phyloP scores from a whole-genome alignment of 257 asterid species.

The Voacanga thouarsii region DNA sequence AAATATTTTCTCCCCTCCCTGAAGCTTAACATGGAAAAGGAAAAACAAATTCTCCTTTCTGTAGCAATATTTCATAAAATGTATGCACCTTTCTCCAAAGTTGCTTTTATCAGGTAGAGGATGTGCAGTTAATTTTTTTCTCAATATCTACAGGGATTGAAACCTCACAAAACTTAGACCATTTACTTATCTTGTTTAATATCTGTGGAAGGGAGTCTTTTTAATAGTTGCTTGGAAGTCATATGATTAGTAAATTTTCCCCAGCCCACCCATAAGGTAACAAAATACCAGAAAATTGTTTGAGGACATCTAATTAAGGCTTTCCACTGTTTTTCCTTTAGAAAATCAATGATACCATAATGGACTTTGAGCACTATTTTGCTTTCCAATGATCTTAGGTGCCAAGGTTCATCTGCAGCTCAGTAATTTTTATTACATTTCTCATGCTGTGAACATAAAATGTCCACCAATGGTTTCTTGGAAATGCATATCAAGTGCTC shows the following conservation, averaged over 20 bases:
- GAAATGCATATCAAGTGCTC: neutral
- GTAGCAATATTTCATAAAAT: neutral
- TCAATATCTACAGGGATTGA: neutral
- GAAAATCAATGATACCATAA: neutral
- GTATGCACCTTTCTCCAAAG: neutral
- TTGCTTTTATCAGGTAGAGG: neutral
- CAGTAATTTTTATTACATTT: neutral
- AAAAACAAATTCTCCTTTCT: neutral
- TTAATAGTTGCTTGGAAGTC: neutral
- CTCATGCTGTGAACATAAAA: neutral
- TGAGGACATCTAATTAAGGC: neutral
- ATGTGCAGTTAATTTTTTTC: neutral
- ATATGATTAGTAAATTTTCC: neutral
- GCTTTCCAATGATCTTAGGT: neutral
- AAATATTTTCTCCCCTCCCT: neutral
- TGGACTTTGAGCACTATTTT: neutral
- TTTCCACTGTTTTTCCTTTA: neutral
- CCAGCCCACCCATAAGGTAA: neutral
- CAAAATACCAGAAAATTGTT: conserved; percentile 1
- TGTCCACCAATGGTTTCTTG: neutral
- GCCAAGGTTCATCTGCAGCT: neutral
- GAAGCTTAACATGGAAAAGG: neutral
- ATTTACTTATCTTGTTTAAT: neutral
- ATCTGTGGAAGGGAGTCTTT: neutral
- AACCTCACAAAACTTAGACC: neutral